Base-by-base conservation (phyloP, 2,329 filamentous ascomycete genomes). In the Metarhizium brunneum region DNA sequence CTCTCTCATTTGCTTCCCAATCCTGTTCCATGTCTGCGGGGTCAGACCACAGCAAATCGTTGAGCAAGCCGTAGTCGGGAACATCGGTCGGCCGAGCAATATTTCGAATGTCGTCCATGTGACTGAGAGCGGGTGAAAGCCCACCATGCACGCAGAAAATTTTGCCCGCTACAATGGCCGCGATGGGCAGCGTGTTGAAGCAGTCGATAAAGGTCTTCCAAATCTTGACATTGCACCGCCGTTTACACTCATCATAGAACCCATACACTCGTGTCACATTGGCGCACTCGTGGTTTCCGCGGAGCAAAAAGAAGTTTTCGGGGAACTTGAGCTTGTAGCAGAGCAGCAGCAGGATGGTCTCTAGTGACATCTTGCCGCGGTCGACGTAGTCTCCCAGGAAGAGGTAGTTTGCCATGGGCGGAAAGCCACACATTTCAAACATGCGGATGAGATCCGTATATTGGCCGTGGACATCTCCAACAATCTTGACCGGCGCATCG, bases 341-440 rank as follows among this genome's bases (percentile, higher is more conserved):
- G 59, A 97, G 79, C 47, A 97, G 78, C 47, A 97, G 81, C 5
- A 96, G 79, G 60, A 97, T 97, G 0, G 92, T 97, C 73, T 97
- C 92, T 58, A 97, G 77, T 47, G 90, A 95, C 71, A 96, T 91
- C 76, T 97, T 97, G 64, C 92, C 92, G 54, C 92, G 86, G 70
- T 97, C 92, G 66, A 97, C 92, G 68, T 97, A 97, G 70, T 97
- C 92, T 53, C 92, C 92, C 4, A 97, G 78, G 73, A 96, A 97
- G 52, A 97, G 80, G 68, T 90, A 97, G 75, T 97, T 97, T 43
- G 91, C 84, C 59, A 83, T 87, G 2, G 92, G 92, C 7, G 92
- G 92, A 66, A 96, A 97, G 5, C 92, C 92, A 68, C 92, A 96
- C 92, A 96, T 96, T 71, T 97, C 92, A 66, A 97, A 97, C 82